These are phyloP conservation scores for Cercospora beticola DNA, from an alignment of 2,329 filamentous ascomycete genomes.

Conservation along the genomic window DNA sequence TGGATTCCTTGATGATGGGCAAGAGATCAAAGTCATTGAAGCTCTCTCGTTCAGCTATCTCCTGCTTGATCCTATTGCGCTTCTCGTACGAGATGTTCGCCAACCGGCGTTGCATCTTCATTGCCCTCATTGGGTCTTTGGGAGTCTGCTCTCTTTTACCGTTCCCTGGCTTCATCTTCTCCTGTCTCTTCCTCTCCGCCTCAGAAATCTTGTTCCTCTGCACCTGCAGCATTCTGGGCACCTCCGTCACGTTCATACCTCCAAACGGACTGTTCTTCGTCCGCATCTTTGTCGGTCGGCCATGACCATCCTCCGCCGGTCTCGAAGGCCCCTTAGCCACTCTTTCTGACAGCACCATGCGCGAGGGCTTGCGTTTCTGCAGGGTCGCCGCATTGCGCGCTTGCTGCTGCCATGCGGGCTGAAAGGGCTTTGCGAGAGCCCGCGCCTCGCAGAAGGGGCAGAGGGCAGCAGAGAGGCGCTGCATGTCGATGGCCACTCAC, in stretches of 20 bases:
- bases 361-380: conserved; percentile 48
- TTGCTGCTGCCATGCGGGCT: conserved; percentile 38
- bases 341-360: conserved; percentile 53
- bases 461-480: conserved; percentile 31
- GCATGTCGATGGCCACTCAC: conserved; percentile 25
- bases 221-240: conserved; percentile 28
- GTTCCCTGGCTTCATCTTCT: conserved; percentile 51
- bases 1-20: conserved; percentile 67
- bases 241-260: conserved; percentile 57
- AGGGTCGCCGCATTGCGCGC: conserved; percentile 43
- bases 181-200: conserved; percentile 51
- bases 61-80: conserved; percentile 60
- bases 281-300: conserved; percentile 37
- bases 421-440: conserved; percentile 31
- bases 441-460: conserved; percentile 48
- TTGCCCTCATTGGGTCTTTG: conserved; percentile 67
- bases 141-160: conserved; percentile 47
- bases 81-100: conserved; percentile 73
- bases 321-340: conserved; percentile 39
- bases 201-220: conserved; percentile 37
- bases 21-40: conserved; percentile 81
- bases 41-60: conserved; percentile 64
- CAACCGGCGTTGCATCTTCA: conserved; percentile 90
- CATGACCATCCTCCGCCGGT: conserved; percentile 14
- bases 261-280: conserved; percentile 57